Base-by-base conservation (phyloP, 768 basidiomycete genomes). In the Sistotremastrum niveocremeum region DNA sequence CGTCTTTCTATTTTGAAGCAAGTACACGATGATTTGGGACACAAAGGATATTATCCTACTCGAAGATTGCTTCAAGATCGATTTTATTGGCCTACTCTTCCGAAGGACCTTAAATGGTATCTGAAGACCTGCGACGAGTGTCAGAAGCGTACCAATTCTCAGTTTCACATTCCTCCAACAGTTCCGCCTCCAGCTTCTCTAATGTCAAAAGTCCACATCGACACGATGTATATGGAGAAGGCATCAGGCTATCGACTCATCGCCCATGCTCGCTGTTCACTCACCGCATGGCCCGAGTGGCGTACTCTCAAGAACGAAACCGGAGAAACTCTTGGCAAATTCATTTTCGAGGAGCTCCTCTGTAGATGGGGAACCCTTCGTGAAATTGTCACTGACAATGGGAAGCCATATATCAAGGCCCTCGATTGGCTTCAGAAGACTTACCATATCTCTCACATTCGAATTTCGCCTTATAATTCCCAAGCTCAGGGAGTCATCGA, bases 311-410 rank as follows among this genome's bases (percentile, higher is more conserved):
- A 30, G 0, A 35, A 11, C 3, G 55, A 61, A 49, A 57, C 44
- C 6, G 35, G 20, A 28, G 30, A 45, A 1, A 50, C 55, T 0
- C 36, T 68, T 0, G 59, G 53, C 3, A 37, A 54, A 11, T 70
- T 61, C 44, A 53, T 71, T 31, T 64, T 65, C 30, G 50, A 67
- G 43, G 60, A 68, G 28, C 42, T 67, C 4, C 43, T 67, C 11
- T 69, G 62, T 47, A 44, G 60, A 11, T 72, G 68, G 69, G 70
- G 68, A 4, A 56, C 60, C 11, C 12, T 68, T 0, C 12, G 9
- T 0, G 55, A 64, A 28, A 65, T 73, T n/a, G 60, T 71, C 1
- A 68, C 64, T 0, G 70, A 74, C 48, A 74, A 73, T 50, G 57
- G 65, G 0, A 49, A 59, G 0, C 57, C 57, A 0, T 59, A 65